phyloP scores from a whole-genome alignment of 306 rosid species.

The Abrus precatorius region DNA sequence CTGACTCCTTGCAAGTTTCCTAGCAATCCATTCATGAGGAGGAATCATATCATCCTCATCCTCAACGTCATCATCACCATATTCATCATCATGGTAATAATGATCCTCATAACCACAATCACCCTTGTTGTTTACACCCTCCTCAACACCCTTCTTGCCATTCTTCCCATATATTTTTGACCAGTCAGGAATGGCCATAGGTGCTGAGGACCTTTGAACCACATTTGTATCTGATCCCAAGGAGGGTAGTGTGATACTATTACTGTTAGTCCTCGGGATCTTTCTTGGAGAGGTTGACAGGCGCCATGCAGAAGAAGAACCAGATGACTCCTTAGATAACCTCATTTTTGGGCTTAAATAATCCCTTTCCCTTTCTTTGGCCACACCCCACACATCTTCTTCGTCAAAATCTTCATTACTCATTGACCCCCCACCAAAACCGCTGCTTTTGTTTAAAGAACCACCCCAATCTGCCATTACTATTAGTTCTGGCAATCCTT shows the following conservation, averaged over 20 bases:
- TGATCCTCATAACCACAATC: conserved; percentile 21
- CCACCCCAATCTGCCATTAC: conserved; percentile 71
- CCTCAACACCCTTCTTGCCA: conserved; percentile 48
- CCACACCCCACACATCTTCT: conserved; percentile 65
- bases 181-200: conserved; percentile 84
- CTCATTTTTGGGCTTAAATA: conserved; percentile 45
- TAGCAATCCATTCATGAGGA: conserved; percentile 94
- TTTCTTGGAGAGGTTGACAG: conserved; percentile 58
- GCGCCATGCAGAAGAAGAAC: conserved; percentile 68
- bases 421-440: conserved; percentile 29
- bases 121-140: conserved; percentile 10
- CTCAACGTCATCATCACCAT: conserved; percentile 20
- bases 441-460: conserved; percentile 48
- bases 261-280: conserved; percentile 54
- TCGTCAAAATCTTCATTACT: conserved; percentile 72
- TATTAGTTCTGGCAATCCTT: conserved; percentile 45
- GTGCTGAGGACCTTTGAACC: conserved; percentile 67
- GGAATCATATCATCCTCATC: conserved; percentile 69
- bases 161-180: conserved; percentile 76
- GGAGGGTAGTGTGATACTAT: conserved; percentile 23
- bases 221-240: conserved; percentile 42
- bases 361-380: conserved; percentile 49
- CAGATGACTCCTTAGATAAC: conserved; percentile 48
- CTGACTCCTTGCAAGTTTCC: conserved; percentile 83
- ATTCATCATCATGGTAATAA: conserved; percentile 11